Evolutionary conservation across 805 yeast species (phyloP).

Genomic region (Hanseniaspora mollemarum): DNA sequence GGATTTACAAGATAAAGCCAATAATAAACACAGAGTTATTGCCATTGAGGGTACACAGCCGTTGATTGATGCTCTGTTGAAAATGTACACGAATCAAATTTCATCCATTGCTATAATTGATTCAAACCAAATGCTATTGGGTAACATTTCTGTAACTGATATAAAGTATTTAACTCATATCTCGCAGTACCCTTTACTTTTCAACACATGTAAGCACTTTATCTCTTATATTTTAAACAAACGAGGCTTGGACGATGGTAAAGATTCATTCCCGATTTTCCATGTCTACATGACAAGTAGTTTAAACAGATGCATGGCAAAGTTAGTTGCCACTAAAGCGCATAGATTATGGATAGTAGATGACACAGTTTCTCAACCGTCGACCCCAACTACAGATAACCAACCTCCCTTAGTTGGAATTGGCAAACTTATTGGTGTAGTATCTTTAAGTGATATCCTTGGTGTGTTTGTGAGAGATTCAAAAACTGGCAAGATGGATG

Average conservation of each 20-base stretch:
- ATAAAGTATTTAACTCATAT: conserved; percentile 79
- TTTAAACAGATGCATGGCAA: conserved; percentile 81
- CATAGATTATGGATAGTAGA: conserved; percentile 83
- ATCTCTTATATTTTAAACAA: conserved; percentile 73
- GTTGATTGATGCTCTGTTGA: conserved; percentile 72
- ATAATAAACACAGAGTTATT: conserved; percentile 43
- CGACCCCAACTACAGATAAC: conserved; percentile 9
- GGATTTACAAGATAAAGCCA: conserved; percentile 2
- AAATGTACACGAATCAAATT: conserved; percentile 74
- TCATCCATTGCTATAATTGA: conserved; percentile 91
- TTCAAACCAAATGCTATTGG: conserved; percentile 58
- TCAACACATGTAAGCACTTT: conserved; percentile 76
- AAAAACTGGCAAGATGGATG: conserved; percentile 48
- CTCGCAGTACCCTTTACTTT: conserved; percentile 71
- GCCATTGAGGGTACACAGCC: conserved; percentile 79
- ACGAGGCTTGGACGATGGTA: conserved; percentile 86
- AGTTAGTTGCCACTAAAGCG: conserved; percentile 86
- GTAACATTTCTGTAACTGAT: conserved; percentile 90
- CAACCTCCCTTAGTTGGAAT: conserved; percentile 27
- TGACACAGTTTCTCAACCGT: conserved; percentile 28
- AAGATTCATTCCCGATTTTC: conserved; percentile 93
- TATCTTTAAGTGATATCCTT: conserved; percentile 80
- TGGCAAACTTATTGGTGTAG: conserved; percentile 81
- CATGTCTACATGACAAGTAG: conserved; percentile 74
- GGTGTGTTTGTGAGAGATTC: conserved; percentile 58